Evolutionary conservation across 2,329 filamentous ascomycete species (phyloP), one percentile per base, ranked within the genome.

Genomic region (Cladosporium sp.): DNA sequence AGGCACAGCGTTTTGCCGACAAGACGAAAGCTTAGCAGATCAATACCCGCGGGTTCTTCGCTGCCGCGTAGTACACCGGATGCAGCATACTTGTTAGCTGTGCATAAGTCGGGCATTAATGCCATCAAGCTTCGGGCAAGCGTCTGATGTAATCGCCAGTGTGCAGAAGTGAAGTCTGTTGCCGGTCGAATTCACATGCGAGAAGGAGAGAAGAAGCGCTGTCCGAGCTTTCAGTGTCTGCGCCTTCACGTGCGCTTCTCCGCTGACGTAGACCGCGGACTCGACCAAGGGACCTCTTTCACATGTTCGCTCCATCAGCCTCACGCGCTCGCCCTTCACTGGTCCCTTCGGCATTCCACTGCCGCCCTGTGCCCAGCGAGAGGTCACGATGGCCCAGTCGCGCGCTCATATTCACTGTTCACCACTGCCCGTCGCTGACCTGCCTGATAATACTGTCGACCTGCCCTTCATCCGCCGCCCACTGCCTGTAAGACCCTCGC

Each of bases 371-470:
- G 15, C 35, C 28, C 52, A 35, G 24, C 22, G 24, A 24, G 24
- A 28, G 52, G 52, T 55, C 52, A 55, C 52, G 52, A 54, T 54
- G 51, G 51, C 42, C 37, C 39, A 54, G 51, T 45, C 39, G 17
- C 15, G 39, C 37, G 51, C 51, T n/a, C 42, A 12, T 45, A 17
- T 54, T 40, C 37, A 35, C 40, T 24, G 39, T 15, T n/a, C 32
- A 35, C 22, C 12, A 44, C 35, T 20, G 28, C 34, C 47, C 32
- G 24, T 22, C 12, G 35, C 35, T 20, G 28, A 20, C 47, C 28
- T 45, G 15, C 39, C 8, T 28, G 28, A 13, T 48, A 1, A 17
- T 25, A 32, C 28, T 32, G 45, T 48, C 34, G 28, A 34, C 49
- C 42, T 28, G 15, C 19, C 3, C 24, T 8, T 10, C 42, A 28